Conservation (phyloP, 2,329 filamentous ascomycete genomes). For the Cercospora citrullina region DNA sequence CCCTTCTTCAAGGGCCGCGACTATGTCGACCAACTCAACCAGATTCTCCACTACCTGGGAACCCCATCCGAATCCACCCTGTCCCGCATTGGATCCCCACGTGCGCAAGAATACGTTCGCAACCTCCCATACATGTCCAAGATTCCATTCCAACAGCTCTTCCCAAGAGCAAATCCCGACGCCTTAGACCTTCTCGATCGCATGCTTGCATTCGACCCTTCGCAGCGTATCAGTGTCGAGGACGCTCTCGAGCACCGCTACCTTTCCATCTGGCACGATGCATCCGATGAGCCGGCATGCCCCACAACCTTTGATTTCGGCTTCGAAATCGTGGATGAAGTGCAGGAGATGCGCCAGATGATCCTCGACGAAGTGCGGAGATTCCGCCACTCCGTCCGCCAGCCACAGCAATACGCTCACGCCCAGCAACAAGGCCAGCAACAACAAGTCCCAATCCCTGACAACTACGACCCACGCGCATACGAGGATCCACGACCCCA, state of each 20-base stretch:
- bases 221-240: slow-evolving; percentile 89
- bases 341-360: slow-evolving; percentile 93
- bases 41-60: slow-evolving; percentile 96
- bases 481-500: slow-evolving; percentile 65
- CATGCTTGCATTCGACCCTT: slow-evolving; percentile 97
- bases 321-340: slow-evolving; percentile 96
- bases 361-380: slow-evolving; percentile 90
- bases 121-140: slow-evolving; percentile 65
- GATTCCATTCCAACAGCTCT: slow-evolving; percentile 82
- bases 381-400: slow-evolving; percentile 62
- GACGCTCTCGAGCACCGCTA: slow-evolving; percentile 95
- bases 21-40: slow-evolving; percentile 99
- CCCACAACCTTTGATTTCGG: slow-evolving; percentile 96
- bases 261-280: slow-evolving; percentile 97
- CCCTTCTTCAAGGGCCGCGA: slow-evolving; percentile 99
- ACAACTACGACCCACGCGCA: slow-evolving; percentile 58
- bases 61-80: slow-evolving; percentile 96
- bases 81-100: slow-evolving; percentile 86
- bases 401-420: slow-evolving; percentile 49
- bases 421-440: slow-evolving; percentile 41
- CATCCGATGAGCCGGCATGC: slow-evolving; percentile 90
- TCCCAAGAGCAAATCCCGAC: slow-evolving; percentile 93
- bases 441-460: slow-evolving; percentile 61
- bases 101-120: slow-evolving; percentile 96
- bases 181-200: slow-evolving; percentile 92